Evolutionary conservation across 2,329 filamentous ascomycete species (phyloP).

Genomic region (Xylaria sp.): DNA sequence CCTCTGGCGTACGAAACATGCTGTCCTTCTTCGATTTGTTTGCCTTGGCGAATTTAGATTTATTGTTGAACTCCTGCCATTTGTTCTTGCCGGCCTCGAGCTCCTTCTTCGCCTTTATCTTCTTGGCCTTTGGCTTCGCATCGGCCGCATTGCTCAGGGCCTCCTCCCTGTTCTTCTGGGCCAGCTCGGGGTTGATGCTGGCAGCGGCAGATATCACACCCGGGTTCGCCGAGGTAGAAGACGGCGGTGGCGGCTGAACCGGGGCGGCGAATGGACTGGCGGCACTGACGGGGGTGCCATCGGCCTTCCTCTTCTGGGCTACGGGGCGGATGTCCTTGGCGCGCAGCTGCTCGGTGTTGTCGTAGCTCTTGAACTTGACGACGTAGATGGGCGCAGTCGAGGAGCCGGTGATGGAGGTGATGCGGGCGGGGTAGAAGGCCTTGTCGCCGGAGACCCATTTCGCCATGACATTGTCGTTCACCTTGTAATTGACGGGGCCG

Average conservation of each 20-base stretch:
- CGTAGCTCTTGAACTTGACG: constrained; percentile 94
- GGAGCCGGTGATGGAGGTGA: constrained; percentile 93
- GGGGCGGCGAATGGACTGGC: constrained; percentile 49
- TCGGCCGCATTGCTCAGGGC: constrained; percentile 72
- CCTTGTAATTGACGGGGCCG: constrained; percentile 72
- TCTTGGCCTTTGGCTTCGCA: constrained; percentile 84
- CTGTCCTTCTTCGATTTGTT: constrained; percentile 81
- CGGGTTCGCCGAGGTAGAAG: constrained; percentile 51
- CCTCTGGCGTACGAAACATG: constrained; percentile 95
- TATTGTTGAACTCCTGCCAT: constrained; percentile 92
- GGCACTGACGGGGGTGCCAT: constrained; percentile 70
- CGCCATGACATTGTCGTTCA: constrained; percentile 90
- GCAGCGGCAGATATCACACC: constrained; percentile 67
- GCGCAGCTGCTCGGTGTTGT: constrained; percentile 82
- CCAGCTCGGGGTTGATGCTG: constrained; percentile 65
- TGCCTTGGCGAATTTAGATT: constrained; percentile 74
- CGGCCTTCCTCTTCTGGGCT: constrained; percentile 85
- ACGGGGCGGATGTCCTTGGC: constrained; percentile 86
- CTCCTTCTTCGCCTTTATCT: constrained; percentile 90
- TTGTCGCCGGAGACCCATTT: constrained; percentile 93
- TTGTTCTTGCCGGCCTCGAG: constrained; percentile 90
- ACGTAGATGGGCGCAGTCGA: constrained; percentile 91
- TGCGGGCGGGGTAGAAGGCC: constrained; percentile 89
- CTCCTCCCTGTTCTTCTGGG: constrained; percentile 64
- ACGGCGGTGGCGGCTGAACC: constrained; percentile 46